These are phyloP conservation scores for Fusarium bulbicola DNA, from an alignment of 2,329 filamentous ascomycete genomes.

Conservation along the genomic window DNA sequence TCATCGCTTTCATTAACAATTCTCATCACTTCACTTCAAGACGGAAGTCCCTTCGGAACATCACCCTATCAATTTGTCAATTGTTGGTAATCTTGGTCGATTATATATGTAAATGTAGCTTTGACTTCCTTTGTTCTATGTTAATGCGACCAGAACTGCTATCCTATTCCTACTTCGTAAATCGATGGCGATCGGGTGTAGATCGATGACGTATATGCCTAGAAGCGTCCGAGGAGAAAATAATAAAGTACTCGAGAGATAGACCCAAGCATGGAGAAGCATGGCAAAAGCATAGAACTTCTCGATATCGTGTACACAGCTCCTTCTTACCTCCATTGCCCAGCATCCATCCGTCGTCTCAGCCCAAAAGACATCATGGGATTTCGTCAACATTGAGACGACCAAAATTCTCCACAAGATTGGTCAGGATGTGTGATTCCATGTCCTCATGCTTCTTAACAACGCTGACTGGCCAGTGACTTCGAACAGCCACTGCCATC, in stretches of 20 bases:
- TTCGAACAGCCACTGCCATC: constrained; percentile 40
- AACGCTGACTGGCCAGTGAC: constrained; percentile 46
- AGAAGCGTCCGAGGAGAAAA: background rate
- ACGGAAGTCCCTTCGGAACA: background rate
- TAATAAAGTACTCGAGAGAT: no score
- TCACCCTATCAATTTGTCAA: no score
- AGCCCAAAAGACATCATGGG: background rate
- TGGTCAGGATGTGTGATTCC: constrained; percentile 32
- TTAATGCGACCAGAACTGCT: background rate
- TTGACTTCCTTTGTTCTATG: accelerated
- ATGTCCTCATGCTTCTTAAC: constrained; percentile 42
- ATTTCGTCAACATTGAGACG: background rate
- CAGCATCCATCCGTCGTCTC: accelerated
- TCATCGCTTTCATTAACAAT: background rate
- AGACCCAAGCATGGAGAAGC: no score
- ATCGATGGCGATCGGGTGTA: background rate
- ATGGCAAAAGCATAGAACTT: no score
- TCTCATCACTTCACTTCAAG: background rate
- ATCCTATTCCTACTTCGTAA: background rate
- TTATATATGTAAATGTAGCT: no score
- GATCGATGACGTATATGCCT: background rate
- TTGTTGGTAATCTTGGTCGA: accelerated
- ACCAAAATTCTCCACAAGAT: constrained; percentile 35
- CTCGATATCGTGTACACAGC: background rate
- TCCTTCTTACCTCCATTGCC: background rate